Evolutionary conservation across 306 rosid genomes (phyloP).

Genomic region (Purshia tridentata): DNA sequence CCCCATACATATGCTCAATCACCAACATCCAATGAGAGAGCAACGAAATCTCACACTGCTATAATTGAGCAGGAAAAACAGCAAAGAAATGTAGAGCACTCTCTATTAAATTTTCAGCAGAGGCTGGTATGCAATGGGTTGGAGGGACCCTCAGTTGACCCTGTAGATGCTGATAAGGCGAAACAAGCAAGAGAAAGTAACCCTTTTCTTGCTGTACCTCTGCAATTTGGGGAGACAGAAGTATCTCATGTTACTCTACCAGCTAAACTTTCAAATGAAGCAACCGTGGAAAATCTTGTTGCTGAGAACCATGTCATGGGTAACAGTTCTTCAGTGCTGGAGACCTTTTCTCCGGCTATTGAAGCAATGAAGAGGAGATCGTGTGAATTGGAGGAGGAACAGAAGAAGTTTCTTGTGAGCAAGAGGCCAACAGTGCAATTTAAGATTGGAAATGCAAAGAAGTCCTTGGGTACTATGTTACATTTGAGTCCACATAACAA

Average conservation of each 20-base stretch:
- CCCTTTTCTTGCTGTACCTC: slow-evolving; percentile 71
- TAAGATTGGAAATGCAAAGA: slow-evolving; percentile 62
- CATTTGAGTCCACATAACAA: slow-evolving; percentile 44
- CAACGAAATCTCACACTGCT: slow-evolving; percentile 31
- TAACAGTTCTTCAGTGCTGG: slow-evolving; percentile 54
- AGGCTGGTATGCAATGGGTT: slow-evolving; percentile 43
- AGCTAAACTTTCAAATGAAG: slow-evolving; percentile 46
- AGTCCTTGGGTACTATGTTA: slow-evolving; percentile 45
- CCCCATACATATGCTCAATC: slow-evolving; percentile 41
- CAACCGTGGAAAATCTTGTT: slow-evolving; percentile 30
- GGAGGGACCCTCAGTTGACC: slow-evolving; percentile 45
- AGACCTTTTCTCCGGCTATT: slow-evolving; percentile 78
- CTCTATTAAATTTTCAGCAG: slow-evolving; percentile 50
- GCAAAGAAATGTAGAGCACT: slow-evolving; percentile 40
- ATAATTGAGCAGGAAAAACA: slow-evolving; percentile 51
- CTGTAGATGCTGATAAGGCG: slow-evolving; percentile 44
- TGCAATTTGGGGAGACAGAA: slow-evolving; percentile 72
- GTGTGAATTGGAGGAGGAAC: slow-evolving; percentile 45
- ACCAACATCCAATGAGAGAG: slow-evolving; percentile 35
- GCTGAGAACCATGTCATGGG: slow-evolving; percentile 40
- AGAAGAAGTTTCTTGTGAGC: slow-evolving; percentile 31
- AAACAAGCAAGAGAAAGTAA: slow-evolving; percentile 54
- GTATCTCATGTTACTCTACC: slow-evolving; percentile 59
- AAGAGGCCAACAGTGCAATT: slow-evolving; percentile 62
- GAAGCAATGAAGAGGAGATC: slow-evolving; percentile 54